Percentiles rank a stretch among this genome's conserved stretches.
Conservation (phyloP, 495 filamentous ascomycete genomes). For the Hypoxylon perforatum region DNA sequence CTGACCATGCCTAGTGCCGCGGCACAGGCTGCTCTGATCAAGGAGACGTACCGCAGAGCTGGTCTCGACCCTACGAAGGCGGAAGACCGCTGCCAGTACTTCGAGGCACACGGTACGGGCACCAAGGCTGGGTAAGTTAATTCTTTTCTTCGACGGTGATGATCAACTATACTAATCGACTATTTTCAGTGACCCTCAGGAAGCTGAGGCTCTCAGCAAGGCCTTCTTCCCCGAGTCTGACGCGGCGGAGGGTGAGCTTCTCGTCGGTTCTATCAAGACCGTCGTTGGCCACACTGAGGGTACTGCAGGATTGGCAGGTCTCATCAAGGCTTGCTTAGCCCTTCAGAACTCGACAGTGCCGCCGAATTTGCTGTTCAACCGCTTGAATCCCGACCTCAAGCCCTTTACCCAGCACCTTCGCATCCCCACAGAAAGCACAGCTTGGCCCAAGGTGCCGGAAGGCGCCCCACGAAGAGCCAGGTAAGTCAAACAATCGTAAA, state of each 20-base stretch:
- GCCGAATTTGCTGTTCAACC: slow-evolving; percentile 55
- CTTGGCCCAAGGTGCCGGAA: slow-evolving; percentile 40
- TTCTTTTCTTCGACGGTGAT: neutral
- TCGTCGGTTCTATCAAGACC: slow-evolving; percentile 64
- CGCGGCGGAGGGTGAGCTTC: slow-evolving; percentile 25
- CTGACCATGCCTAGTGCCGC: slow-evolving; percentile 61
- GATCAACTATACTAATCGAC: slow-evolving; percentile 43
- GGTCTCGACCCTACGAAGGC: slow-evolving; percentile 54
- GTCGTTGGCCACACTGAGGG: slow-evolving; percentile 66
- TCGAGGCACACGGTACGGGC: slow-evolving; percentile 66
- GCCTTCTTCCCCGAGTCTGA: slow-evolving; percentile 38
- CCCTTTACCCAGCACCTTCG: slow-evolving; percentile 46
- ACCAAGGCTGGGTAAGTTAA: slow-evolving; percentile 45
- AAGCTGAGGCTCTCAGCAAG: slow-evolving; percentile 56
- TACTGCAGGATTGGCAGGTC: slow-evolving; percentile 56
- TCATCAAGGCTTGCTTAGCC: slow-evolving; percentile 59
- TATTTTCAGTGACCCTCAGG: slow-evolving; percentile 63
- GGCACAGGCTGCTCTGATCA: slow-evolving; percentile 64
- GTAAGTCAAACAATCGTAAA: neutral
- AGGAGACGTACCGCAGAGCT: slow-evolving; percentile 57
- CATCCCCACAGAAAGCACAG: slow-evolving; percentile 31
- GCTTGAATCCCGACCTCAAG: slow-evolving; percentile 54
- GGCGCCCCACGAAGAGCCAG: slow-evolving; percentile 22
- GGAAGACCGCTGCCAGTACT: slow-evolving; percentile 54
- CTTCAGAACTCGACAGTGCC: slow-evolving; percentile 58